Conservation (phyloP, 202 grass and related monocot genomes). For the Setaria italica region DNA sequence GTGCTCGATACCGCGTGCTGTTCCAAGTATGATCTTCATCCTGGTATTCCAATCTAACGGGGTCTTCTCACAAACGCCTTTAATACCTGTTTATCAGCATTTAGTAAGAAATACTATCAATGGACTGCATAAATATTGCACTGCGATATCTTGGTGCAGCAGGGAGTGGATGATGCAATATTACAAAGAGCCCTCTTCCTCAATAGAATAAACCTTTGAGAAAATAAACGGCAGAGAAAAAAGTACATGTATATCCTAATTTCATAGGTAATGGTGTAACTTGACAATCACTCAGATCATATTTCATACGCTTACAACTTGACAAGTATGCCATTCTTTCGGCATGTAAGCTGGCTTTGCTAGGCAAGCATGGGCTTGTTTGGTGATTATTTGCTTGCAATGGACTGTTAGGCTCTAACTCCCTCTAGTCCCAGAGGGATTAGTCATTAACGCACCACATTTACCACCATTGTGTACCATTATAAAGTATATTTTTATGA, state of each 20-base stretch:
- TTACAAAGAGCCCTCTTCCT: background rate
- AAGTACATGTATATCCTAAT: background rate
- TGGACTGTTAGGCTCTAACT: background rate
- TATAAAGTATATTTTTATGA: background rate
- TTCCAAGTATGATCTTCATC: slow-evolving; percentile 81
- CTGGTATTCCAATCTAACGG: slow-evolving; percentile 86
- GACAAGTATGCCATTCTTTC: slow-evolving; percentile 2
- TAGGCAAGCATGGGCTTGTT: slow-evolving; percentile 28
- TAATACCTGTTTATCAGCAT: slow-evolving; percentile 65
- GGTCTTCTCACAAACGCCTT: slow-evolving; percentile 56
- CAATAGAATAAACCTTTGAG: background rate
- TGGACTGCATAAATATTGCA: background rate
- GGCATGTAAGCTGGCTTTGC: background rate
- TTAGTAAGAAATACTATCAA: slow-evolving; percentile 43
- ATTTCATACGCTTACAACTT: slow-evolving; percentile 6
- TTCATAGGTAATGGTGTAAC: background rate
- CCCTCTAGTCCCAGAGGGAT: background rate
- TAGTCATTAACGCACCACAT: background rate
- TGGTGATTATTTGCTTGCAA: slow-evolving; percentile 28
- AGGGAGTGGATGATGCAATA: background rate
- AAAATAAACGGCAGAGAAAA: background rate
- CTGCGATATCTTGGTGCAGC: background rate
- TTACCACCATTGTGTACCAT: background rate
- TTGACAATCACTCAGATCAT: slow-evolving; percentile 1
- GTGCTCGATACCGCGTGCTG: slow-evolving; percentile 71